Evolutionary conservation across 306 rosid species (phyloP), one percentile per base, ranked within the genome.

Genomic region (Cicer yamashitae): DNA sequence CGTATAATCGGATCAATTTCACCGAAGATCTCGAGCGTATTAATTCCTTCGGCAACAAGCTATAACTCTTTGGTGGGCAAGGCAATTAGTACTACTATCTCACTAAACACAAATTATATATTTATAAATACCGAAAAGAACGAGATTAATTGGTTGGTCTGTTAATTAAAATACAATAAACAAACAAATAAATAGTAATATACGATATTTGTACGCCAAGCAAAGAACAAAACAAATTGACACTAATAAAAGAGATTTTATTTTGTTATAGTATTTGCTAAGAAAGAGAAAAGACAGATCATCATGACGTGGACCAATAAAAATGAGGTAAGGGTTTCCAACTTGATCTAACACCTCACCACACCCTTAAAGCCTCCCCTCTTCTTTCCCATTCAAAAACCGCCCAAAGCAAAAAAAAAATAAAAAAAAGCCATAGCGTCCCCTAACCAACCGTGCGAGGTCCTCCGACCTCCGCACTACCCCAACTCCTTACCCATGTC

Each of bases 401-500:
- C 73, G 10, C 60, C 30, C n/a, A 82, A 50, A 44, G 7, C 22
- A 1, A 45, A 64, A 64, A 15, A 39, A 10, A 22, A 17, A 10
- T 18, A 6, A 22, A 47, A 7, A 17, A n/a, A 3, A 63, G 80
- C 88, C 76, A 86, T 86, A 81, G 88, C 74, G 83, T 64, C 65
- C 86, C 46, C 83, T 10, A 52, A 64, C 84, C 74, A 84, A 13
- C 50, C 85, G 86, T 86, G 91, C 82, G 98, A 89, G 98, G 96
- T 90, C 94, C 75, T 77, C 66, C 85, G 93, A 81, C 96, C 98
- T 87, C 98, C 79, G 91, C 91, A 25, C 34, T 25, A 25, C 4
- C 34, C 34, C 34, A 25, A 25, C 34, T 25, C 34, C 34, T 25
- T 25, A 25, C 34, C 34, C 34, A 25, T 89, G 94, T 78, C 87